Evolutionary conservation across 176 grass and related monocot species (phyloP), one percentile per base, ranked within the genome.

Genomic region (Zizania latifolia): DNA sequence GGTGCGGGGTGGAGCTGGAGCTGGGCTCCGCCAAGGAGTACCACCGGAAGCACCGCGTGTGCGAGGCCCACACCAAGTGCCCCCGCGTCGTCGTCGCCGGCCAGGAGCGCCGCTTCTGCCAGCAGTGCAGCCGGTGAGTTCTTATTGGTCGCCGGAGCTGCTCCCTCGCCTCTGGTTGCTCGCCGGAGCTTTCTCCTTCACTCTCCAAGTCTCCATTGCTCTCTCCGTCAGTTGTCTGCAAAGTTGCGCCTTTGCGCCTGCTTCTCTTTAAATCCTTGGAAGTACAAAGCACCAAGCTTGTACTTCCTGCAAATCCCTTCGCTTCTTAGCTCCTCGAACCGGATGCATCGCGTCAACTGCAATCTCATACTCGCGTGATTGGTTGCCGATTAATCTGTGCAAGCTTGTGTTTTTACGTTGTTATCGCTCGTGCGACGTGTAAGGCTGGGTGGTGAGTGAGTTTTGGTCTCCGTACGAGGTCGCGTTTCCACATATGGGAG

Each of bases 1-100:
- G 92, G 15, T 95, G 92, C 53, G 84, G 84, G 11, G 10, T 91
- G 38, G 83, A 91, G 68, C 83, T 91, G 38, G 83, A 91, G 68
- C 83, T 95, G 34, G 55, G 34, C 55, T 48, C 38, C 24, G 88
- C 83, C 4, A 95, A 95, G 64, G 82, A 85, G 12, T 95, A 95
- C 82, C 89, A 95, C 61, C 86, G 92, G 66, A 95, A 95, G 88
- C 92, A 95, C 70, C 89, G 92, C 62, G 92, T 95, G 60, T 95
- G 92, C 65, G 92, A 85, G 79, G 79, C 83, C 37, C 92, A 95
- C 68, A 84, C 86, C 60, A 95, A 91, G 80, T 90, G 44, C 28
- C 88, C 92, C 72, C 85, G 84, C 75, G 92, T 95, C 33, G 62
- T 91, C 46, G 88, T 95, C 67, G 88, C 85, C 58, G 92, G 92